Conservation (phyloP, 129 eudicot species). For the Cynara cardunculus region DNA sequence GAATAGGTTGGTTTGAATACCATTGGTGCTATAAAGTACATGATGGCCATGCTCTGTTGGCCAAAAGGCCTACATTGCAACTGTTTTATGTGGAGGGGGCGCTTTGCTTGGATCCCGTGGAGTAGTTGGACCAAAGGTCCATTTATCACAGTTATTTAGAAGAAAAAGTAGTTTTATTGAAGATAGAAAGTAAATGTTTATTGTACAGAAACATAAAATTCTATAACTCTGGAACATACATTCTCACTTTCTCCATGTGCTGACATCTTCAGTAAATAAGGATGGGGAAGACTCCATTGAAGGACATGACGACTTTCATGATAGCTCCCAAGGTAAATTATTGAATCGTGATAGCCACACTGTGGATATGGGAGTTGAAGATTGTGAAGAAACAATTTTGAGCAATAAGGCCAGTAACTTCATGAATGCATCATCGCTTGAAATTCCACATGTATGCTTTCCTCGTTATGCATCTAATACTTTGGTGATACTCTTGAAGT, state of each 20-base stretch:
- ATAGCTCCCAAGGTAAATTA: background rate
- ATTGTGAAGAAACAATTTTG: conserved; percentile 4
- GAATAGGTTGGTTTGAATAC: background rate
- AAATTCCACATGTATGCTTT: conserved; percentile 23
- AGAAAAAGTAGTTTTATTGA: background rate
- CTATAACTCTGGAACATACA: background rate
- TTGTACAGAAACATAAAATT: background rate
- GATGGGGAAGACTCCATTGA: conserved; percentile 12
- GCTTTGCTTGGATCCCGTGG: background rate
- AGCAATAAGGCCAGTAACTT: background rate
- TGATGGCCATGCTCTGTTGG: background rate
- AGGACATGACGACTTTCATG: conserved; percentile 18
- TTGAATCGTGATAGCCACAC: conserved; percentile 13
- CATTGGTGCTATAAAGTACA: background rate
- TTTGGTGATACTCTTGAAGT: background rate
- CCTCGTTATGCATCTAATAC: background rate
- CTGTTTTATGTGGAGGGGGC: background rate
- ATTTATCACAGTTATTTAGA: background rate
- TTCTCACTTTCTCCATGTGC: conserved; percentile 10
- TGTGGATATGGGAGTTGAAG: conserved; percentile 16
- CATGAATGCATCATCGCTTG: conserved; percentile 14
- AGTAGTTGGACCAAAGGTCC: background rate
- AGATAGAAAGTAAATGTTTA: background rate
- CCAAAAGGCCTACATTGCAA: background rate
- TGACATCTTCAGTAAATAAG: conserved; percentile 25